phyloP scores from a whole-genome alignment of 495 filamentous ascomycete species.

The Penicillium cinerascens region DNA sequence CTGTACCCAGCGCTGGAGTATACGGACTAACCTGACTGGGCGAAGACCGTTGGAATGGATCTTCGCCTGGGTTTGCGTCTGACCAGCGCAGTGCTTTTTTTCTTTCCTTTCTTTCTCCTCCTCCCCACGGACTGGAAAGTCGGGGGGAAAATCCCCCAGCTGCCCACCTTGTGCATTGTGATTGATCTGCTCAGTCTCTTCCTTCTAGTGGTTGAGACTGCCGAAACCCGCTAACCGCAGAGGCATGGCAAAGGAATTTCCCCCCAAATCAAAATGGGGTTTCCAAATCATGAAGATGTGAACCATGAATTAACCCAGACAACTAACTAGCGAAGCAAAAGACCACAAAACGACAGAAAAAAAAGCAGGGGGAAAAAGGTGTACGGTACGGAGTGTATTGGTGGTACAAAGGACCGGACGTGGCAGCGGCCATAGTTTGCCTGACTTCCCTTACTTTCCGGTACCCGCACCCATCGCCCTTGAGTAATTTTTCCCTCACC shows the following conservation, averaged over 20 bases:
- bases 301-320: background rate
- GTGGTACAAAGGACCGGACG: background rate
- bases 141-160: background rate
- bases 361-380: background rate
- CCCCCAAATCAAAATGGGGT: background rate
- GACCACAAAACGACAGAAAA: background rate
- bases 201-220: background rate
- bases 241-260: background rate
- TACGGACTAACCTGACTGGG: conserved; percentile 30
- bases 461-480: background rate
- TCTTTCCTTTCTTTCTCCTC: conserved; percentile 5
- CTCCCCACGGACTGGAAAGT: background rate
- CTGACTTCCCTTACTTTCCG: background rate
- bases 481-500: conserved; percentile 11
- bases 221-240: background rate
- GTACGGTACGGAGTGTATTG: conserved; percentile 1
- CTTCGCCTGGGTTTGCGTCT: conserved; percentile 16
- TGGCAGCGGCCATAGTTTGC: background rate
- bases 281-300: background rate
- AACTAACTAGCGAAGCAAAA: background rate
- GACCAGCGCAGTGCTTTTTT: conserved; percentile 5
- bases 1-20: conserved; percentile 10
- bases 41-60: conserved; percentile 32
- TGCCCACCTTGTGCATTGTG: conserved; percentile 4
- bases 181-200: conserved; percentile 5